These are phyloP conservation scores for Solanum aculeatissimum DNA, from an alignment of 305 asterid genomes.

Conservation along the genomic window DNA sequence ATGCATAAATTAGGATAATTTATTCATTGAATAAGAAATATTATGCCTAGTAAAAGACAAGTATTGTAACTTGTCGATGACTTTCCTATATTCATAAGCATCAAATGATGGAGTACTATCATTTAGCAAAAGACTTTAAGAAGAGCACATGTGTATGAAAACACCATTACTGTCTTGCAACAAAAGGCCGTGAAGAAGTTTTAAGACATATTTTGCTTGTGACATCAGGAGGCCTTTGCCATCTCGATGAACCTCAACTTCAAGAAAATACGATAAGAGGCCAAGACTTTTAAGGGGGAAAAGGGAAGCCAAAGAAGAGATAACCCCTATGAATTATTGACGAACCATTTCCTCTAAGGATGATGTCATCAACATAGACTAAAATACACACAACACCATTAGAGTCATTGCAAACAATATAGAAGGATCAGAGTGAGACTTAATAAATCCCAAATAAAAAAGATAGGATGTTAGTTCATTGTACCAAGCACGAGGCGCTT, in stretches of 20 bases:
- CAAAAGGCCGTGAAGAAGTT: background rate
- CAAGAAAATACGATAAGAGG: background rate
- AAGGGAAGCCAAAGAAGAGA: background rate
- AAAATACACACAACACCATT: background rate
- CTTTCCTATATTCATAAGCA: background rate
- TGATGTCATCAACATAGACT: background rate
- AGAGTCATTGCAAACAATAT: background rate
- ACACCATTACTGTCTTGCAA: background rate
- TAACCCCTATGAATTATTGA: background rate
- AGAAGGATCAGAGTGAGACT: background rate
- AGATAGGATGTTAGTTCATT: background rate
- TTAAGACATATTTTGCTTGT: background rate
- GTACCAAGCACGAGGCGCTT: background rate
- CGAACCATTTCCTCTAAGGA: background rate
- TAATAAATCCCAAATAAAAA: background rate
- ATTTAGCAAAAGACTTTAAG: background rate
- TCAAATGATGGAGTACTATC: background rate
- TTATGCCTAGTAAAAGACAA: background rate
- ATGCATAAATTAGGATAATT: background rate
- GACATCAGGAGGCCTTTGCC: background rate
- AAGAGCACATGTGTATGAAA: background rate
- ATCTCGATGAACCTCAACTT: background rate
- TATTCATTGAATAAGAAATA: background rate
- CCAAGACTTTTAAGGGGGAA: background rate
- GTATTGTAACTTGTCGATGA: background rate